Percentiles rank a stretch among this genome's conserved stretches.
phyloP scores from a whole-genome alignment of 331 rosid genomes.

The Pyrus hybrid region DNA sequence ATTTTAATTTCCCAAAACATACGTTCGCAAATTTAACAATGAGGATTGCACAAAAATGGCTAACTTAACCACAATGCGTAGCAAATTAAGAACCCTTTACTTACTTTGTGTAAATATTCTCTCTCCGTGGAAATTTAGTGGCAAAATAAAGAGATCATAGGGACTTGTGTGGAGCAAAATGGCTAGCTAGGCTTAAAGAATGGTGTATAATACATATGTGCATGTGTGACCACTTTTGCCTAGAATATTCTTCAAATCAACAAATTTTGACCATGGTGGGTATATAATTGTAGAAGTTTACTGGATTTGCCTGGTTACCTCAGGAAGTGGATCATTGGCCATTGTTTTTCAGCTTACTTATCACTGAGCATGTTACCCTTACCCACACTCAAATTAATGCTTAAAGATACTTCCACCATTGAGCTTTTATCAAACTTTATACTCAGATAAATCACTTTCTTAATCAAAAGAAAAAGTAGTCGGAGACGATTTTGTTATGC shows the following conservation, averaged over 20 bases:
- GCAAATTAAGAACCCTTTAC: not conserved
- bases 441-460: not conserved
- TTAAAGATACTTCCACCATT: not conserved
- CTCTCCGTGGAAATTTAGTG: not conserved
- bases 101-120: not conserved
- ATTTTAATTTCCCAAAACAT: not conserved
- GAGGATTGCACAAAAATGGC: not conserved
- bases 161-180: not conserved
- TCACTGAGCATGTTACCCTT: not conserved
- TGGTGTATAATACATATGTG: not conserved
- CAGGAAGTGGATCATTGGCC: not conserved
- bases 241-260: not conserved
- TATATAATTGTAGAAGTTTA: too few species aligned
- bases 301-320: not conserved
- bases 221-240: not conserved
- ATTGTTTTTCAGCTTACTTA: not conserved
- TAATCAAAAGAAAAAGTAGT: not conserved
- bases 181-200: not conserved
- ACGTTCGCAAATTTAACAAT: not conserved
- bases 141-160: not conserved
- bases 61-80: not conserved
- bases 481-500: not conserved
- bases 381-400: not conserved
- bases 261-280: not conserved
- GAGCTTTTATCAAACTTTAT: not conserved